Percentiles rank a stretch among this genome's conserved stretches.
Conservation (phyloP, 106 monocot genomes). For the Acorus calamus region DNA sequence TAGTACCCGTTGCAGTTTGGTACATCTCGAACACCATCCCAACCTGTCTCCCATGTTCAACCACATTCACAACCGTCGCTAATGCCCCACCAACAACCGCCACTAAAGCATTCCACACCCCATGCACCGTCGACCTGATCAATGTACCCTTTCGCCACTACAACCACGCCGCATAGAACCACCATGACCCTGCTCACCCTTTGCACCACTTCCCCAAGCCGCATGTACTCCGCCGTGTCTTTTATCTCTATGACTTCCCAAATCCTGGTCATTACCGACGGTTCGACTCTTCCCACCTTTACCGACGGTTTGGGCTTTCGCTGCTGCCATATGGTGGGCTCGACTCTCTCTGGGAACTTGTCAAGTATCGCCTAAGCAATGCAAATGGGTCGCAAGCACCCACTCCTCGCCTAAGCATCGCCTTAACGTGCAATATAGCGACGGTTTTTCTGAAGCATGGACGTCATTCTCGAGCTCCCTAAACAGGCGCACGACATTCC, state of each 20-base stretch:
- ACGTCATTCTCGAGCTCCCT: slow-evolving; percentile 8
- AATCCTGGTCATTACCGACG: not conserved
- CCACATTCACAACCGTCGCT: slow-evolving; percentile 12
- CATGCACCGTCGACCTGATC: not conserved
- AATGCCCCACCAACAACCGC: slow-evolving; percentile 1
- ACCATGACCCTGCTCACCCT: not conserved
- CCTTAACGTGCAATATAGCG: not conserved
- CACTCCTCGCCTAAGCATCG: no score
- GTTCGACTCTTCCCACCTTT: not conserved
- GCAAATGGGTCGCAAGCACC: slow-evolving; percentile 17
- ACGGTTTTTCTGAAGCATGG: not conserved
- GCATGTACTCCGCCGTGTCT: not conserved
- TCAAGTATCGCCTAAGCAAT: not conserved
- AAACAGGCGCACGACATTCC: slow-evolving; percentile 12
- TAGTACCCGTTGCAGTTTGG: slow-evolving; percentile 33
- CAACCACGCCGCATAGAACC: not conserved
- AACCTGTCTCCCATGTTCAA: slow-evolving; percentile 27
- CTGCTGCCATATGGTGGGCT: not conserved
- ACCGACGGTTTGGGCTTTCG: no score
- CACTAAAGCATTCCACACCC: slow-evolving; percentile 1
- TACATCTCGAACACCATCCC: slow-evolving; percentile 38
- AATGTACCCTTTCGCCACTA: not conserved
- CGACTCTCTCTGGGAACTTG: not conserved
- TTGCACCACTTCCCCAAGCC: not conserved
- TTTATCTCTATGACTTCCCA: not conserved